phyloP scores from a whole-genome alignment of 371 early-diverging fungal species.

The Apophysomyces sp. region DNA sequence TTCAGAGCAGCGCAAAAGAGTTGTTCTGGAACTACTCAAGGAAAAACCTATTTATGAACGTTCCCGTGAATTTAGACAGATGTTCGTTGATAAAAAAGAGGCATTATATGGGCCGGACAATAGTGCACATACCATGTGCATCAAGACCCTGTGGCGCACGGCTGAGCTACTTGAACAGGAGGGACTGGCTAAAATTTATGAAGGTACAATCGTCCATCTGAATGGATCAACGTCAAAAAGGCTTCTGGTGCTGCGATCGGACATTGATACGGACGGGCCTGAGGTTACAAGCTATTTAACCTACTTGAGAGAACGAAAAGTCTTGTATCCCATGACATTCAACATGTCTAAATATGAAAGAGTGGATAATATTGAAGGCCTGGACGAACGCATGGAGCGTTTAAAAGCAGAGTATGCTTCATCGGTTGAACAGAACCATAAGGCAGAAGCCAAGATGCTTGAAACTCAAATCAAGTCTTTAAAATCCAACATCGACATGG shows the following conservation, averaged over 20 bases:
- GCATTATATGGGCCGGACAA: slow-evolving; percentile 2
- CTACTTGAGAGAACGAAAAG: slow-evolving; percentile 7
- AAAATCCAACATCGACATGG: background rate
- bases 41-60: slow-evolving; percentile 19
- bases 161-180: slow-evolving; percentile 2
- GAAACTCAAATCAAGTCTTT: slow-evolving; percentile 5
- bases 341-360: slow-evolving; percentile 4
- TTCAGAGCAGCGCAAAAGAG: slow-evolving; percentile 19
- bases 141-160: slow-evolving; percentile 21
- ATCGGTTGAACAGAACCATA: background rate
- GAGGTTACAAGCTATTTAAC: slow-evolving; percentile 11
- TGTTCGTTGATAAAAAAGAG: background rate
- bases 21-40: slow-evolving; percentile 14
- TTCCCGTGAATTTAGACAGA: background rate
- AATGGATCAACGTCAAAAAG: background rate
- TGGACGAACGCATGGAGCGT: slow-evolving; percentile 24
- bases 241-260: slow-evolving; percentile 10
- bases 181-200: slow-evolving; percentile 1
- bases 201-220: background rate
- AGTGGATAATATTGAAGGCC: slow-evolving; percentile 15
- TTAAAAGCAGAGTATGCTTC: slow-evolving; percentile 15
- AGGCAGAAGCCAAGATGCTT: slow-evolving; percentile 3
- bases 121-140: background rate
- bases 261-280: slow-evolving; percentile 16
- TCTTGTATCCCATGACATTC: background rate